Conservation (phyloP, 768 basidiomycete species). For the Cantharellus cinnabarinus region DNA sequence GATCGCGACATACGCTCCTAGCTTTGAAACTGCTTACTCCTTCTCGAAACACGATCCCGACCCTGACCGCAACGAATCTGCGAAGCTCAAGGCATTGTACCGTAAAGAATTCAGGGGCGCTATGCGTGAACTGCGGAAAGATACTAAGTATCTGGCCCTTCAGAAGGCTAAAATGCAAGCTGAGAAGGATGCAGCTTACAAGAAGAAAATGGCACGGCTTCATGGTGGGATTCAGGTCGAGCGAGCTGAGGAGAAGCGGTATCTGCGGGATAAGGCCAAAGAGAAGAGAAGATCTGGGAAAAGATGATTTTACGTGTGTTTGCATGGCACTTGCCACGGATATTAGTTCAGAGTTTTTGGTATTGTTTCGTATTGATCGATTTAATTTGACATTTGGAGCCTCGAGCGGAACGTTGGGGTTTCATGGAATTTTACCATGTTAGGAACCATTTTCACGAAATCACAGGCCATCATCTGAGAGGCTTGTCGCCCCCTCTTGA, state of each 20-base stretch:
- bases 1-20: conserved; percentile 81
- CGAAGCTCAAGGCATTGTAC: conserved; percentile 72
- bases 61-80: conserved; percentile 65
- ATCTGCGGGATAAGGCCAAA: conserved; percentile 63
- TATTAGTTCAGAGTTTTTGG: too few species aligned
- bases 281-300: conserved; percentile 61
- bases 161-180: conserved; percentile 69
- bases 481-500: too few species aligned
- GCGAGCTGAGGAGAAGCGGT: conserved; percentile 83
- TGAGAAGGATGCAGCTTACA: conserved; percentile 70
- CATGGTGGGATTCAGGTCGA: conserved; percentile 43
- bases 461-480: too few species aligned
- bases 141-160: conserved; percentile 75
- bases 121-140: conserved; percentile 88
- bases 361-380: too few species aligned
- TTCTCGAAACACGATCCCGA: conserved; percentile 81
- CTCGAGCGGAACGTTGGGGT: too few species aligned
- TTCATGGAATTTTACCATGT: too few species aligned
- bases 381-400: too few species aligned
- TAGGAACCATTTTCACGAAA: too few species aligned
- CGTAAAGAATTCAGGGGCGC: conserved; percentile 96
- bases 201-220: conserved; percentile 64
- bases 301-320: conserved; percentile 16
- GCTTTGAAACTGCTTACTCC: conserved; percentile 61
- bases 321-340: too few species aligned